phyloP scores from a whole-genome alignment of 305 asterid species.

The Nicotiana rustica region DNA sequence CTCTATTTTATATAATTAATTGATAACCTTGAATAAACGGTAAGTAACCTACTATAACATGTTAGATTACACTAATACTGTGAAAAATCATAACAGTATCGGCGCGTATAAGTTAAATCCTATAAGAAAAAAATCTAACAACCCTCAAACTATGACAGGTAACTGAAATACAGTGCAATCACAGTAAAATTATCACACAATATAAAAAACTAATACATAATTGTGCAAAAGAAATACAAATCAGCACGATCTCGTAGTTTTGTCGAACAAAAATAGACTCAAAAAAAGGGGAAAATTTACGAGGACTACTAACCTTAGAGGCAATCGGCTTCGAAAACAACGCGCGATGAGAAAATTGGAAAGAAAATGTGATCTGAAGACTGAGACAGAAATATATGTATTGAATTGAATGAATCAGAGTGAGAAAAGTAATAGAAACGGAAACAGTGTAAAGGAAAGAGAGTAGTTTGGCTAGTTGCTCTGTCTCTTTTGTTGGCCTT shows the following conservation, averaged over 20 bases:
- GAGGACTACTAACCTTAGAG: background rate
- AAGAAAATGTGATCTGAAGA: slow-evolving; percentile 5
- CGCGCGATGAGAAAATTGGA: background rate
- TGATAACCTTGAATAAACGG: no score
- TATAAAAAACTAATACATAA: background rate
- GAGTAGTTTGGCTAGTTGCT: background rate
- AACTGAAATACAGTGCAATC: background rate
- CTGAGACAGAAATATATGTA: background rate
- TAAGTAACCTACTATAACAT: no score
- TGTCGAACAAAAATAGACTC: background rate
- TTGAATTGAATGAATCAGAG: slow-evolving; percentile 25
- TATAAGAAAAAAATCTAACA: no score
- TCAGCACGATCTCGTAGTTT: slow-evolving; percentile 18
- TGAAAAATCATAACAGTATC: no score
- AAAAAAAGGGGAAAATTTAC: background rate
- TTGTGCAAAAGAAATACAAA: background rate
- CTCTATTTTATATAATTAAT: no score
- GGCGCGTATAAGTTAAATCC: no score
- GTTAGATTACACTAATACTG: no score
- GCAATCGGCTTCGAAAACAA: background rate
- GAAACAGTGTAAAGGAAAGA: background rate
- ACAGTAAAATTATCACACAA: background rate
- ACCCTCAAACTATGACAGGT: no score
- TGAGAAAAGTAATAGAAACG: background rate
- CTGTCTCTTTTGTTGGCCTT: slow-evolving; percentile 25